These are phyloP conservation scores for Ramalina intermedia DNA, from an alignment of 495 filamentous ascomycete species.

Conservation along the genomic window DNA sequence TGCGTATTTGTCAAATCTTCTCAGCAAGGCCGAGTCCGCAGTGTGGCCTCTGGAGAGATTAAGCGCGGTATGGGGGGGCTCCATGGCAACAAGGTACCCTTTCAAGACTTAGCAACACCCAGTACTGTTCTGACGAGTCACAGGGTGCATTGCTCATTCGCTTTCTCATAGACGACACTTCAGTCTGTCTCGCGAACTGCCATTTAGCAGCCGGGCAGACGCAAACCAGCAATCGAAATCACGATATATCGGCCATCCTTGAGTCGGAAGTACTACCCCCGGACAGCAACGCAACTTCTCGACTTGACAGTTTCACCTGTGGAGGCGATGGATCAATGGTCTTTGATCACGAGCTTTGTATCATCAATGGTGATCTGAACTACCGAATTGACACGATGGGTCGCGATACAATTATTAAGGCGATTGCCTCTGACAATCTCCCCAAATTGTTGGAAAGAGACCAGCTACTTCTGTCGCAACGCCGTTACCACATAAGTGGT, in stretches of 20 bases:
- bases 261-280: constrained; percentile 58
- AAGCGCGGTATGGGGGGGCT: constrained; percentile 90
- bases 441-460: constrained; percentile 87
- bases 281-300: constrained; percentile 42
- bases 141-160: constrained; percentile 80
- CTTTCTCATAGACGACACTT: constrained; percentile 81
- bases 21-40: constrained; percentile 57
- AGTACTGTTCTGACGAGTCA: neutral
- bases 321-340: constrained; percentile 95
- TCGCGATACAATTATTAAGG: constrained; percentile 76
- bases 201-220: constrained; percentile 91
- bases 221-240: constrained; percentile 78
- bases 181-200: constrained; percentile 92
- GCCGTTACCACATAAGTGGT: constrained; percentile 77
- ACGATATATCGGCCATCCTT: constrained; percentile 81
- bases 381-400: constrained; percentile 98
- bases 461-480: constrained; percentile 72
- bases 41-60: constrained; percentile 64
- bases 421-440: constrained; percentile 64
- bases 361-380: constrained; percentile 92
- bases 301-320: constrained; percentile 64
- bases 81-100: constrained; percentile 76
- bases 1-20: constrained; percentile 84
- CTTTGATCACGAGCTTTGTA: constrained; percentile 89
- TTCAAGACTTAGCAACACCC: neutral